Evolutionary conservation across 768 basidiomycete species (phyloP).

Genomic region (Fibroporia radiculosa): DNA sequence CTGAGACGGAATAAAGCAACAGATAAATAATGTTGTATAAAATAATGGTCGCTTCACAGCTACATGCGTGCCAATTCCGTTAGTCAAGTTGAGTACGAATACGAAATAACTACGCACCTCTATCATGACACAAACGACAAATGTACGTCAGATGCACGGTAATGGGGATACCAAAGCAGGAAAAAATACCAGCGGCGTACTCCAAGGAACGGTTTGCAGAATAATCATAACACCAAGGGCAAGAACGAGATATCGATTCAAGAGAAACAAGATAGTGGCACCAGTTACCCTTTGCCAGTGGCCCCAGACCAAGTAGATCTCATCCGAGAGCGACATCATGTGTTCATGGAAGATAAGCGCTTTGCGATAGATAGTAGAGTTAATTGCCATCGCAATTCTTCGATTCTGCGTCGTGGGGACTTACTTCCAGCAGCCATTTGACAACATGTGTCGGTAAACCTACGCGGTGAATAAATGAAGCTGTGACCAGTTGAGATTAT

Average conservation of each 20-base stretch:
- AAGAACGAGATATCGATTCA: constrained; percentile 8
- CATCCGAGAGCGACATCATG: constrained; percentile 6
- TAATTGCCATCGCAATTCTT: background rate
- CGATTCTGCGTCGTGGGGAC: background rate
- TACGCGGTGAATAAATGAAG: background rate
- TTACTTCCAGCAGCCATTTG: constrained; percentile 1
- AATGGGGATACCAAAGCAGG: no score
- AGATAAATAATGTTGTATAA: background rate
- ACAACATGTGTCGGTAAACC: constrained; percentile 2
- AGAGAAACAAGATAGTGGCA: constrained; percentile 8
- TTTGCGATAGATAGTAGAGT: background rate
- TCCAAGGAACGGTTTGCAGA: constrained; percentile 1
- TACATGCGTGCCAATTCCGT: background rate
- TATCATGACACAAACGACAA: no score
- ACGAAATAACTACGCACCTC: background rate
- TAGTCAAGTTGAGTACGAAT: background rate
- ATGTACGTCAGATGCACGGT: no score
- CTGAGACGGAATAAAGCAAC: background rate
- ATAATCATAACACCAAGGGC: background rate
- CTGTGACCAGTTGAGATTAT: background rate
- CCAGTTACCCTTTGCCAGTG: constrained; percentile 5
- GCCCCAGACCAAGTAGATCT: constrained; percentile 10
- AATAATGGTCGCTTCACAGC: constrained; percentile 2
- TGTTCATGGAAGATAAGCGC: constrained; percentile 10
- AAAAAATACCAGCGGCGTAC: background rate